Conservation (phyloP, 805 yeast species). For the Candida dendrica region DNA sequence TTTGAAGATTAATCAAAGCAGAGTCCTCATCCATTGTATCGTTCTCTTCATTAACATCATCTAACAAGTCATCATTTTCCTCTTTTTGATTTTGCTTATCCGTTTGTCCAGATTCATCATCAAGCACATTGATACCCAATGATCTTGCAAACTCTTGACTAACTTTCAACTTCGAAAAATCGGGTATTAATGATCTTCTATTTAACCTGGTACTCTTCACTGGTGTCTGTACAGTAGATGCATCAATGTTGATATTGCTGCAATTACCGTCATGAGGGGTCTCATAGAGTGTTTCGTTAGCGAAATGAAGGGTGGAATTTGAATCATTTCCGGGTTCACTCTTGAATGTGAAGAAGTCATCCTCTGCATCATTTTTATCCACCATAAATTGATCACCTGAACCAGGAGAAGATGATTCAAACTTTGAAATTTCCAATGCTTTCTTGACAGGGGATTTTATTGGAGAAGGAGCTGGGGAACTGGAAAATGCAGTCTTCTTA, state of each 20-base stretch:
- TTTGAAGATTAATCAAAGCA: constrained; percentile 14
- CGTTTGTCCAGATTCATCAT: not conserved
- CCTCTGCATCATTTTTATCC: not conserved
- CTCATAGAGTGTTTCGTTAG: not conserved
- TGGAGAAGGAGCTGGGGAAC: constrained; percentile 14
- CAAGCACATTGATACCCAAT: constrained; percentile 17
- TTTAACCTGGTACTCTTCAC: constrained; percentile 1
- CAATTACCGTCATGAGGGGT: not conserved
- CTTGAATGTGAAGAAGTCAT: not conserved
- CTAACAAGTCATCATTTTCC: constrained; percentile 5
- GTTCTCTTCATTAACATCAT: constrained; percentile 8
- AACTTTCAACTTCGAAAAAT: constrained; percentile 24
- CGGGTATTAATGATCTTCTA: constrained; percentile 24
- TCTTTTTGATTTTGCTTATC: not conserved
- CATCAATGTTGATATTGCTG: not conserved
- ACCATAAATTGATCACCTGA: not conserved
- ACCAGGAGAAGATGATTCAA: constrained; percentile 15
- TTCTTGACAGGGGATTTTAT: constrained; percentile 16
- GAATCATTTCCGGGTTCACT: not conserved
- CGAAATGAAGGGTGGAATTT: not conserved
- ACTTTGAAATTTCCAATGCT: constrained; percentile 16
- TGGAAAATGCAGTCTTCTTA: constrained; percentile 23
- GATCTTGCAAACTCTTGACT: constrained; percentile 30
- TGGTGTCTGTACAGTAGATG: not conserved
- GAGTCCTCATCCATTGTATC: constrained; percentile 6